Percentiles rank a stretch among this genome's conserved stretches.
Conservation (phyloP, 225 moss, liverwort and hornwort genomes). For the Ulota crispa region DNA sequence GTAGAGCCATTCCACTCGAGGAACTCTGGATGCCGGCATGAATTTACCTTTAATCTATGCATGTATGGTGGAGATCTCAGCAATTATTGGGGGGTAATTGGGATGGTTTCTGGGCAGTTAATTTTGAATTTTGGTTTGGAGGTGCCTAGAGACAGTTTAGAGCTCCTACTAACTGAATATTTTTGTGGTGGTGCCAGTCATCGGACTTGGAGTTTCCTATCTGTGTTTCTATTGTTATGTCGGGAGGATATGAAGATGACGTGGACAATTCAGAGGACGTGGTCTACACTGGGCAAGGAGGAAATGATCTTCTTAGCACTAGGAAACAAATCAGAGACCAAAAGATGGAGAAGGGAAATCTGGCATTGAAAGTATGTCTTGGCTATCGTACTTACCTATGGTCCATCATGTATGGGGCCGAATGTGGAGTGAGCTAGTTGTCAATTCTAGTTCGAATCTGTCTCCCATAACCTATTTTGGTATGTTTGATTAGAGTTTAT, state of each 20-base stretch:
- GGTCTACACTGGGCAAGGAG: constrained; percentile 68
- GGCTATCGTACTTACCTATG: neutral
- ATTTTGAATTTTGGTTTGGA: neutral
- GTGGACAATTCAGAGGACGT: constrained; percentile 65
- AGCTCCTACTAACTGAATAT: neutral
- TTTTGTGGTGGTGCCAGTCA: constrained; percentile 20
- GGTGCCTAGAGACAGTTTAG: too few species aligned
- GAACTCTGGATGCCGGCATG: neutral
- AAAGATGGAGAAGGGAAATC: constrained; percentile 62
- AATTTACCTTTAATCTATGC: neutral
- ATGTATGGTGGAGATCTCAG: neutral
- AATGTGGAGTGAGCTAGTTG: neutral
- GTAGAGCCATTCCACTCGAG: neutral
- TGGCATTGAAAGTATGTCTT: constrained; percentile 47
- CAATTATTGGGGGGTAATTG: neutral
- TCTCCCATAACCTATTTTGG: neutral
- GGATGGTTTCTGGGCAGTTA: neutral
- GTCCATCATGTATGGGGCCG: neutral
- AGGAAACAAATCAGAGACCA: constrained; percentile 59
- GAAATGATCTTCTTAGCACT: constrained; percentile 59
- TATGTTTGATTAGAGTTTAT: neutral
- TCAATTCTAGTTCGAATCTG: neutral
- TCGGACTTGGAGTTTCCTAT: constrained; percentile 43
- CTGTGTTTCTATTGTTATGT: constrained; percentile 60
- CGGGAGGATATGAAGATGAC: constrained; percentile 73